Evolutionary conservation across 1,284 basidiomycete species (phyloP), one percentile per base, ranked within the genome.

Genomic region (Marasmius sp.): DNA sequence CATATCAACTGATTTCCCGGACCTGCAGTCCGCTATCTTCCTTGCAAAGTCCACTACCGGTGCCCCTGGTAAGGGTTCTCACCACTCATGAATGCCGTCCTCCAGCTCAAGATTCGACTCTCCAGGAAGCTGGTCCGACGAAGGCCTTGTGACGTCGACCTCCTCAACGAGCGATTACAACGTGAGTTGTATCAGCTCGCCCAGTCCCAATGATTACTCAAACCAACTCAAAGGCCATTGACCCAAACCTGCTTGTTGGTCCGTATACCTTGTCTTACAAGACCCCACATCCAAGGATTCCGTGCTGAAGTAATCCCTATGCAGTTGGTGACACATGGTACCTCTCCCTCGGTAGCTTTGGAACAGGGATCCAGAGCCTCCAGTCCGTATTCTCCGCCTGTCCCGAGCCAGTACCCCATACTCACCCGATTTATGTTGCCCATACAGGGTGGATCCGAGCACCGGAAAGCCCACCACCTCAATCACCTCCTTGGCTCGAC

Each of bases 311-410:
- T 11, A 54, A 11, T 47, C 57, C 6, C 34, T 34, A 20, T 27
- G 18, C 49, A 76, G 74, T 75, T 60, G 73, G 74, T 41, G 70
- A 71, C 65, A 74, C 71, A 54, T 83, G 81, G 81, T 74, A 71
- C 57, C 71, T 84, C 16, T 78, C 80, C 18, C 69, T 84, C 6
- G 82, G 82, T n/a, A 82, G 80, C 60, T 84, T 80, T 73, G 82
- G 82, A 81, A 81, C 76, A 9, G 81, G 81, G 12, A 83, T 83
- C 66, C 80, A 81, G 57, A 66, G 74, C 48, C 62, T 74, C 61
- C 65, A 63, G 77, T 78, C 20, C 38, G 73, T 67, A 57, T 12
- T 43, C 27, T 5, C 61, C 41, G 58, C 50, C 48, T 50, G 33
- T 37, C 56, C 58, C 45, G 16, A 27, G 6, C 49, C 43, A 47